Evolutionary conservation across 305 asterid species (phyloP).

Genomic region (Coffea humblotiana): DNA sequence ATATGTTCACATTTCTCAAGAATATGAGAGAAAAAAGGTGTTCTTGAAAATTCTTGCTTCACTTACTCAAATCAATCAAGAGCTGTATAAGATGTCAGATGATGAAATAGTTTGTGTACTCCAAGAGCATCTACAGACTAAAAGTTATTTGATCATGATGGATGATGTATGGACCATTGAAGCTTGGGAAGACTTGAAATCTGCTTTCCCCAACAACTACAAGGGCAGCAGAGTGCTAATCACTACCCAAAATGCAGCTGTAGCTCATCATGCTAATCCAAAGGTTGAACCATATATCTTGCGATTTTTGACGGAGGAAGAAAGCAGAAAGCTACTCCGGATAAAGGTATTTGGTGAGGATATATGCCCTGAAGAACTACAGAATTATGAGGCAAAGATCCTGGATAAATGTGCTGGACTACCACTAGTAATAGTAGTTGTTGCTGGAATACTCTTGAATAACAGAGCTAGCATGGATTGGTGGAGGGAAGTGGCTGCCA

Average conservation of each 20-base stretch:
- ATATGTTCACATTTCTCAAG: too few relatives aligned
- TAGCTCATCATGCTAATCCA: conserved; percentile 13
- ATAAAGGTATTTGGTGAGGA: not conserved
- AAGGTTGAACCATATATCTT: conserved; percentile 15
- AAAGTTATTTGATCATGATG: conserved; percentile 29
- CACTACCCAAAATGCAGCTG: conserved; percentile 20
- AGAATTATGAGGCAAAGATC: too few relatives aligned
- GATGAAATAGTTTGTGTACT: too few relatives aligned
- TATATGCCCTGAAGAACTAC: not conserved
- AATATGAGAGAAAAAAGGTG: too few relatives aligned
- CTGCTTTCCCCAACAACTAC: conserved; percentile 20
- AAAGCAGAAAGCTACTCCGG: conserved; percentile 13
- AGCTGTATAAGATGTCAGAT: not conserved
- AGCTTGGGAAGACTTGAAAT: conserved; percentile 23
- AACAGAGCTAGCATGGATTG: not conserved
- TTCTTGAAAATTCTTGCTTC: too few relatives aligned
- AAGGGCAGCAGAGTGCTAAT: conserved; percentile 22
- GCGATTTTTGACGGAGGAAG: conserved; percentile 11
- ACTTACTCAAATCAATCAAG: too few relatives aligned
- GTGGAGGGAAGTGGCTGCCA: conserved; percentile 24
- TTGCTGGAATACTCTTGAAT: too few relatives aligned
- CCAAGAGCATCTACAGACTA: too few relatives aligned
- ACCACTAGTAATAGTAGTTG: too few relatives aligned
- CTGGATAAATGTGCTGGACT: too few relatives aligned
- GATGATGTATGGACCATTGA: conserved; percentile 28